Conservation (phyloP, 129 eudicot species). For the Daucus carota region DNA sequence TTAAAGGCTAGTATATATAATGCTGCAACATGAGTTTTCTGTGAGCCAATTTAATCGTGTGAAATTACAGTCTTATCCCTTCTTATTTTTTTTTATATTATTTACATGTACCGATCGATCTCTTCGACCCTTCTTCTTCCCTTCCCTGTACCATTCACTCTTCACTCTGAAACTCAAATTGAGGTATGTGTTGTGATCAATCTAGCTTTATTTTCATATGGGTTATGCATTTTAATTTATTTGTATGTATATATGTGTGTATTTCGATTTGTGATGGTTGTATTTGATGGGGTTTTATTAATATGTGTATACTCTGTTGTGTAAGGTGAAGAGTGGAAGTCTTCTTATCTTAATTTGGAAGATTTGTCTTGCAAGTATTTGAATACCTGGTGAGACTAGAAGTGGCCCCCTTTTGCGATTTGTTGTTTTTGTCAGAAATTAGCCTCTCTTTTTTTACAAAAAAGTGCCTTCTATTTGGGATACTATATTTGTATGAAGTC, state of each 20-base stretch:
- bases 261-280: too few relatives aligned
- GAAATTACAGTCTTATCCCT: too few relatives aligned
- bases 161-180: constrained; percentile 52
- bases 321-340: constrained; percentile 54
- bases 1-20: too few relatives aligned
- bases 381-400: constrained; percentile 35
- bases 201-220: not conserved
- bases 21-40: too few relatives aligned
- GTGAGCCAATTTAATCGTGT: too few relatives aligned
- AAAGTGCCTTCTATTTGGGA: not conserved
- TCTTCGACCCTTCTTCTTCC: too few relatives aligned
- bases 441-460: not conserved
- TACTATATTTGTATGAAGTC: too few relatives aligned
- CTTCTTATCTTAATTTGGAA: constrained; percentile 47
- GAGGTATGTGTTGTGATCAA: constrained; percentile 23
- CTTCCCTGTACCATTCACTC: too few relatives aligned
- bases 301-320: not conserved
- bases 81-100: too few relatives aligned
- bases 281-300: too few relatives aligned
- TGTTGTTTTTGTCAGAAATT: not conserved
- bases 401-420: not conserved
- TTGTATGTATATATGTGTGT: too few relatives aligned
- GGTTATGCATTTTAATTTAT: not conserved
- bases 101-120: too few relatives aligned
- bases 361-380: constrained; percentile 43